Conservation (phyloP, 495 filamentous ascomycete genomes). For the Bacidia gigantensis region DNA sequence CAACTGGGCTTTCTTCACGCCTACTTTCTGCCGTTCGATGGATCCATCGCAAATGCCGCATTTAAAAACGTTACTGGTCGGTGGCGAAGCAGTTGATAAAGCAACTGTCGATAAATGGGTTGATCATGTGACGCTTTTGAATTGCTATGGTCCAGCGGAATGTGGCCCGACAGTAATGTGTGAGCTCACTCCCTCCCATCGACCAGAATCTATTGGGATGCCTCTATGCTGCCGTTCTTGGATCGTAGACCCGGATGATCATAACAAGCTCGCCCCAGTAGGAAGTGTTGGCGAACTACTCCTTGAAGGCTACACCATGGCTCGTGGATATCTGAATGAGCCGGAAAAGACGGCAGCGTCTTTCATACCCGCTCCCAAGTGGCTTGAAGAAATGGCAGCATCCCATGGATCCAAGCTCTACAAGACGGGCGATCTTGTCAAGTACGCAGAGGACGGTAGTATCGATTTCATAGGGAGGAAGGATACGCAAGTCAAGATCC, state of each 20-base stretch:
- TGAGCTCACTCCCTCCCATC: neutral
- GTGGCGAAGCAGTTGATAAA: slow-evolving; percentile 29
- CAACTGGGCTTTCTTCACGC: slow-evolving; percentile 19
- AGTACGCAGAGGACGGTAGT: slow-evolving; percentile 22
- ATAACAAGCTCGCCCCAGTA: slow-evolving; percentile 22
- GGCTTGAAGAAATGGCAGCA: slow-evolving; percentile 3
- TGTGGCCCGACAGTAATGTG: no score
- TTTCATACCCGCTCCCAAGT: slow-evolving; percentile 19
- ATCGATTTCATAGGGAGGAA: slow-evolving; percentile 23
- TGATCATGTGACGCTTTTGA: slow-evolving; percentile 30
- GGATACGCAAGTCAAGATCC: slow-evolving; percentile 16
- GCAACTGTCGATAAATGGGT: slow-evolving; percentile 32
- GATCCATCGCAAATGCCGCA: slow-evolving; percentile 24
- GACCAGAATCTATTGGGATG: slow-evolving; percentile 5
- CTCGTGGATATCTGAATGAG: slow-evolving; percentile 26
- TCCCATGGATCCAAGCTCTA: slow-evolving; percentile 11
- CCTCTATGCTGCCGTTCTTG: slow-evolving; percentile 24
- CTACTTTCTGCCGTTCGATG: slow-evolving; percentile 25
- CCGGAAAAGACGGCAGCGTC: slow-evolving; percentile 20
- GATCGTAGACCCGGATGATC: slow-evolving; percentile 24
- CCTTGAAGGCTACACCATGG: slow-evolving; percentile 25
- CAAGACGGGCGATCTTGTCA: slow-evolving; percentile 27
- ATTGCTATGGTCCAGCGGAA: slow-evolving; percentile 46
- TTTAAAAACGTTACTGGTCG: slow-evolving; percentile 23
- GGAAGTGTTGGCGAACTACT: slow-evolving; percentile 29